Conservation (phyloP, 257 asterid genomes). For the Handroanthus guayacan region DNA sequence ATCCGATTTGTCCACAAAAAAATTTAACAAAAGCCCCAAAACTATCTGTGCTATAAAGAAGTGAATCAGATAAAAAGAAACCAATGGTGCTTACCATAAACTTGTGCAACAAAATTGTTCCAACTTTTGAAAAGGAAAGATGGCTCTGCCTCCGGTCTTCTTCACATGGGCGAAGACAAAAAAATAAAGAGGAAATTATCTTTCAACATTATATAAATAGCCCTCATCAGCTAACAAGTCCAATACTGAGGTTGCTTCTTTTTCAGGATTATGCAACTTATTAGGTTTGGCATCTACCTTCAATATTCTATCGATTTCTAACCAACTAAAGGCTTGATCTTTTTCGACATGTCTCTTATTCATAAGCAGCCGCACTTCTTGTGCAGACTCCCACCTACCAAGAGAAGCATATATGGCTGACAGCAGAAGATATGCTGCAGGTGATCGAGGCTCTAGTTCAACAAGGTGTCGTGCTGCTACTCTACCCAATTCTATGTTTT, state of each 20-base stretch:
- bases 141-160: slow-evolving; percentile 7
- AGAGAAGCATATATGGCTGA: slow-evolving; percentile 59
- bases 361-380: slow-evolving; percentile 59
- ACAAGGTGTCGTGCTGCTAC: slow-evolving; percentile 57
- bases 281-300: slow-evolving; percentile 35
- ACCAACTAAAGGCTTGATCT: slow-evolving; percentile 58
- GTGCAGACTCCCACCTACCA: slow-evolving; percentile 66
- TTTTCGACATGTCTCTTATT: slow-evolving; percentile 40
- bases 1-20: slow-evolving; percentile 1
- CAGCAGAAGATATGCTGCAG: slow-evolving; percentile 52
- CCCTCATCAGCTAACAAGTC: slow-evolving; percentile 50
- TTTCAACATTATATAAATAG: slow-evolving; percentile 31
- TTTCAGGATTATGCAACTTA: slow-evolving; percentile 34
- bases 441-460: slow-evolving; percentile 55
- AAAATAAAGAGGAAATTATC: slow-evolving; percentile 27
- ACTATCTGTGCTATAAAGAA: background rate
- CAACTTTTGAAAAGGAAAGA: slow-evolving; percentile 1
- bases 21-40: background rate
- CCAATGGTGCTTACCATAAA: background rate
- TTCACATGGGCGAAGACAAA: slow-evolving; percentile 11
- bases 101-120: slow-evolving; percentile 3
- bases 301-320: slow-evolving; percentile 57
- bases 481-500: slow-evolving; percentile 58
- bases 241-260: slow-evolving; percentile 37
- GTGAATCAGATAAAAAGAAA: slow-evolving; percentile 22